Evolutionary conservation across 75 land plant genomes (phyloP).

Genomic region (Isoetes taiwanensis): DNA sequence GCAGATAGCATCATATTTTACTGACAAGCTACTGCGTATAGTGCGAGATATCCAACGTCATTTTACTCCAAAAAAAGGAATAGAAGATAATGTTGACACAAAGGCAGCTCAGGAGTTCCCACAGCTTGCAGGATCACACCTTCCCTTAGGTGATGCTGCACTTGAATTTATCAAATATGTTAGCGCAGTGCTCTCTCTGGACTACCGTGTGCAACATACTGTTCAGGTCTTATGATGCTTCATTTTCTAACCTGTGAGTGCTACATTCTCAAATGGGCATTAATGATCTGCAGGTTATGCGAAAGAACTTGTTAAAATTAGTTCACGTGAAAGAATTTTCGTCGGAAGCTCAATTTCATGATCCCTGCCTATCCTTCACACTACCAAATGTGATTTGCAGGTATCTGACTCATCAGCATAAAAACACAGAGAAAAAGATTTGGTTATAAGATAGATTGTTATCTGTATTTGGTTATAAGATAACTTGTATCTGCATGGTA

Average conservation of each 20-base stretch:
- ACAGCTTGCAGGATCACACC: conserved; percentile 28
- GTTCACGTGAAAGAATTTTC: conserved; percentile 79
- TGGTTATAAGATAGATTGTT: not conserved
- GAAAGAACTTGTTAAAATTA: conserved; percentile 69
- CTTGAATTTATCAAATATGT: conserved; percentile 90
- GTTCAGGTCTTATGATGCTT: conserved; percentile 42
- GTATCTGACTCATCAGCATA: conserved; percentile 19
- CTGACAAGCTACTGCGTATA: conserved; percentile 58
- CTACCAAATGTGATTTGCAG: conserved; percentile 98
- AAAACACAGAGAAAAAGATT: not conserved
- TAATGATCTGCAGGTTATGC: conserved; percentile 53
- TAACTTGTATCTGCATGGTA: not conserved
- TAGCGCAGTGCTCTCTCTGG: conserved; percentile 77
- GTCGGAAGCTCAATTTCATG: conserved; percentile 72
- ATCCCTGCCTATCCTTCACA: conserved; percentile 59
- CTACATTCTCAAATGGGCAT: not conserved
- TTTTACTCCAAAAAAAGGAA: conserved; percentile 28
- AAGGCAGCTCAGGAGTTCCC: conserved; percentile 16
- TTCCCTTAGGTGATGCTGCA: conserved; percentile 54
- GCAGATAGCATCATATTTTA: conserved; percentile 80
- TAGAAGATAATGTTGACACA: conserved; percentile 25
- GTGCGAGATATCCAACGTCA: conserved; percentile 54
- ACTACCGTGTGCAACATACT: conserved; percentile 83
- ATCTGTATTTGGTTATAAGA: not conserved
- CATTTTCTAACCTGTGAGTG: not conserved